A percentile compares a stretch with the other conserved stretches of the same genome.
Evolutionary conservation across 2,329 filamentous ascomycete genomes (phyloP).

Genomic region (Thielaviopsis populi): DNA sequence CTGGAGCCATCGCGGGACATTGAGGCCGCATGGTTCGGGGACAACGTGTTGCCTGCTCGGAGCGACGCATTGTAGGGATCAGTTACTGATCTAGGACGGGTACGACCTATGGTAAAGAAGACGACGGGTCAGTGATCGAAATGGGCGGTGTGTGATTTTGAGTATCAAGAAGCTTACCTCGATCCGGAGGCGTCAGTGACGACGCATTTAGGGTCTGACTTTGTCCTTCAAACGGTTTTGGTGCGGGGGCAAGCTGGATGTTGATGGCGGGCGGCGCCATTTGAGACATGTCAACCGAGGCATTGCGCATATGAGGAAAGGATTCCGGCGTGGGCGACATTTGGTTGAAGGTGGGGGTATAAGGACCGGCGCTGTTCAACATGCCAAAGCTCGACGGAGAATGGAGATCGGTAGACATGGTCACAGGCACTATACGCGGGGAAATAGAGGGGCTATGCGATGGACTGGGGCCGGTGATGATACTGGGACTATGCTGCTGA

Average conservation of each 20-base stretch:
- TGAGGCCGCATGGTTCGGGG: constrained; percentile 34
- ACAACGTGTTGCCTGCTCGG: constrained; percentile 24
- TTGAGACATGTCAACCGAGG: constrained; percentile 49
- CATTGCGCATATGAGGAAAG: constrained; percentile 34
- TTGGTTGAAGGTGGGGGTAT: constrained; percentile 6
- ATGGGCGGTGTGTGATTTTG: not conserved
- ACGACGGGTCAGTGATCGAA: constrained; percentile 12
- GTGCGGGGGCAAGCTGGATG: constrained; percentile 72
- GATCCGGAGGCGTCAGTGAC: constrained; percentile 67
- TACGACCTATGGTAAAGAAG: constrained; percentile 28
- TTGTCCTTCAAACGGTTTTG: constrained; percentile 24
- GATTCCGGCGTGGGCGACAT: constrained; percentile 26
- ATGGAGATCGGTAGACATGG: constrained; percentile 15
- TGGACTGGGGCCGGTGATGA: constrained; percentile 58
- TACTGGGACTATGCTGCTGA: constrained; percentile 42
- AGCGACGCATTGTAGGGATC: constrained; percentile 40
- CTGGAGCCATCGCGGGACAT: constrained; percentile 35
- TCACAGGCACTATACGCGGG: constrained; percentile 42
- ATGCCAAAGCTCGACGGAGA: constrained; percentile 10
- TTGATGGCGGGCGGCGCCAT: constrained; percentile 93
- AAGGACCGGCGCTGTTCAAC: constrained; percentile 2
- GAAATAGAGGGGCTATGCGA: constrained; percentile 58
- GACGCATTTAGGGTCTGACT: constrained; percentile 46
- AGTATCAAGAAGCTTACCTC: constrained; percentile 33
- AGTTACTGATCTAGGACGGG: constrained; percentile 41